A percentile compares a stretch with the other conserved stretches of the same genome.
Conservation (phyloP, 2,329 filamentous ascomycete species). For the Pseudogymnoascus sp. region DNA sequence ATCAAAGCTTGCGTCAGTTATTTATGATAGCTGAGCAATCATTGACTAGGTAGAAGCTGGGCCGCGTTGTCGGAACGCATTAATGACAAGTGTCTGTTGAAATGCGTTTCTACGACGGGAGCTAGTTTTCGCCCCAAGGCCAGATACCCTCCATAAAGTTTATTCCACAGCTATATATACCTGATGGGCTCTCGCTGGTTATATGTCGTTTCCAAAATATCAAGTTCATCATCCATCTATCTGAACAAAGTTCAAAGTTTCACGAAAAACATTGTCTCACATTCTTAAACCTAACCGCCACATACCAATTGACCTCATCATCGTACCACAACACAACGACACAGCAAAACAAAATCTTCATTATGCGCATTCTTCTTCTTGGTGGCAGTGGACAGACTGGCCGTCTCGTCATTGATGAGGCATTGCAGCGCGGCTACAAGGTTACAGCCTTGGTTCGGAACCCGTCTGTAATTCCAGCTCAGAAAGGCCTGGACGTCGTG, state of each 20-base stretch:
- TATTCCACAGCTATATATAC: background rate
- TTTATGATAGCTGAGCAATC: background rate
- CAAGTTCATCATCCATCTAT: background rate
- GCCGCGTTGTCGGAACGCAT: background rate
- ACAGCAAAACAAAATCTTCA: constrained; percentile 9
- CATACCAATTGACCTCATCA: background rate
- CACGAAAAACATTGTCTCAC: background rate
- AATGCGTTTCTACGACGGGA: background rate
- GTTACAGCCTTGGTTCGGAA: constrained; percentile 40
- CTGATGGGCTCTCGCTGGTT: background rate
- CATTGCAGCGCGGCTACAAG: constrained; percentile 29
- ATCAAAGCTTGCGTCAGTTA: background rate
- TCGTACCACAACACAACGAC: too few species aligned
- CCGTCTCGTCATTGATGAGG: constrained; percentile 34
- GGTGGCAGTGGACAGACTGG: constrained; percentile 42
- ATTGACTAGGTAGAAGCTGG: background rate
- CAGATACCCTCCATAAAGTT: background rate
- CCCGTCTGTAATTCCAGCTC: constrained; percentile 26
- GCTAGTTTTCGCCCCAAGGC: background rate
- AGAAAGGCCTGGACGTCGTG: constrained; percentile 32
- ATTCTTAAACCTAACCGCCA: background rate
- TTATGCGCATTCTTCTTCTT: constrained; percentile 31
- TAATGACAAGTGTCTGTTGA: background rate
- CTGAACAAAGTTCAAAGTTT: background rate
- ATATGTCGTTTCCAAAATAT: background rate